These are phyloP conservation scores for Diaporthe batatas DNA, from an alignment of 2,329 filamentous ascomycete genomes.

Conservation along the genomic window DNA sequence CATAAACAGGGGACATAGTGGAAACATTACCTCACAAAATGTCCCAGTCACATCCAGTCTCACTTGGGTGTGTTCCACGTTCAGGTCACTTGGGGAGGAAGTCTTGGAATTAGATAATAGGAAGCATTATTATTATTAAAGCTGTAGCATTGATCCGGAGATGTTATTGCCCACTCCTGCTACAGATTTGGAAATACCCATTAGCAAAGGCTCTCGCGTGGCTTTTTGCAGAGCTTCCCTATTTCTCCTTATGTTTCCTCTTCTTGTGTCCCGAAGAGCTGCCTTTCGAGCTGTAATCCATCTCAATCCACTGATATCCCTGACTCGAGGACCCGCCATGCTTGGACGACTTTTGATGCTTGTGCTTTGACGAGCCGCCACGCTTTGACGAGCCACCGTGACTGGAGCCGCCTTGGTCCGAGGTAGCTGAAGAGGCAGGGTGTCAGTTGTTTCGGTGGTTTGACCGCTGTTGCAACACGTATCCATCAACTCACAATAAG, in stretches of 20 bases:
- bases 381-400: slow-evolving; percentile 35
- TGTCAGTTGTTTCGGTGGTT: slow-evolving; percentile 15
- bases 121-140: neutral
- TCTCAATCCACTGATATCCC: slow-evolving; percentile 37
- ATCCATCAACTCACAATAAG: slow-evolving; percentile 54
- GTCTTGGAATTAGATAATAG: neutral
- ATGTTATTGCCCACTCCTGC: neutral
- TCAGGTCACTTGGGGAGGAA: neutral
- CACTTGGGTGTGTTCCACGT: neutral
- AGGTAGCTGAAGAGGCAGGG: neutral
- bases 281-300: slow-evolving; percentile 29
- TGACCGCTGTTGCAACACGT: neutral
- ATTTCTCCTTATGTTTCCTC: slow-evolving; percentile 20
- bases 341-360: slow-evolving; percentile 35
- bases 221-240: neutral
- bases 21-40: neutral
- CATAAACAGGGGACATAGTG: neutral
- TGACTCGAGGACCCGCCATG: slow-evolving; percentile 30
- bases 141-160: neutral
- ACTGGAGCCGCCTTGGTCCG: slow-evolving; percentile 31
- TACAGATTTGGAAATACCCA: too few relatives aligned
- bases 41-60: neutral
- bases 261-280: slow-evolving; percentile 18
- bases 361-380: slow-evolving; percentile 37
- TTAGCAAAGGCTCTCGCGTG: neutral